Conservation (phyloP, 306 rosid species). For the Glycyrrhiza uralensis region DNA sequence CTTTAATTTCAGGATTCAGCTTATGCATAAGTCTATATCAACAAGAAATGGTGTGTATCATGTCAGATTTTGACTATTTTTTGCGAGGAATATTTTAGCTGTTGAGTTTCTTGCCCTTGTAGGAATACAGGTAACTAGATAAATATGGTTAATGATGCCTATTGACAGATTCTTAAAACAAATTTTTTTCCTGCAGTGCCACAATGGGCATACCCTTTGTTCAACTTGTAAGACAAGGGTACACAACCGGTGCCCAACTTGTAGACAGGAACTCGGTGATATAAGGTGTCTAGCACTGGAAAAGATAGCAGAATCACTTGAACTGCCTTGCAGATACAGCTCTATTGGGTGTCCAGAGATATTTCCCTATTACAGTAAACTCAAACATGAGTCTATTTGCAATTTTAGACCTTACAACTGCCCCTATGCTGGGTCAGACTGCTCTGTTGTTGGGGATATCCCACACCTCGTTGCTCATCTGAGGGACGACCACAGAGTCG, state of each 20-base stretch:
- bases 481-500: constrained; percentile 76
- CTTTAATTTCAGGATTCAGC: not conserved
- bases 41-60: not conserved
- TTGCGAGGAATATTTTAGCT: not conserved
- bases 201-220: constrained; percentile 77
- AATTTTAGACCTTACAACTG: constrained; percentile 76
- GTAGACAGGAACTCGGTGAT: constrained; percentile 75
- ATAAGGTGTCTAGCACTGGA: constrained; percentile 77
- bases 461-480: constrained; percentile 64
- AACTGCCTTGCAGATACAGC: constrained; percentile 62
- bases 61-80: not conserved
- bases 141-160: not conserved
- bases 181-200: constrained; percentile 53
- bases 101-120: not conserved
- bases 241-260: constrained; percentile 77
- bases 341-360: constrained; percentile 73
- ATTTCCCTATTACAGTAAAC: constrained; percentile 73
- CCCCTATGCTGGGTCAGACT: constrained; percentile 78
- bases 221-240: constrained; percentile 78
- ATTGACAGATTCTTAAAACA: constrained; percentile 1
- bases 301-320: constrained; percentile 79
- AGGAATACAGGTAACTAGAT: not conserved
- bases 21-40: not conserved
- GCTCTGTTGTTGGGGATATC: constrained; percentile 65
- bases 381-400: constrained; percentile 68